These are phyloP conservation scores for Diplodia mutila DNA, from an alignment of 2,329 filamentous ascomycete species.

Conservation along the genomic window DNA sequence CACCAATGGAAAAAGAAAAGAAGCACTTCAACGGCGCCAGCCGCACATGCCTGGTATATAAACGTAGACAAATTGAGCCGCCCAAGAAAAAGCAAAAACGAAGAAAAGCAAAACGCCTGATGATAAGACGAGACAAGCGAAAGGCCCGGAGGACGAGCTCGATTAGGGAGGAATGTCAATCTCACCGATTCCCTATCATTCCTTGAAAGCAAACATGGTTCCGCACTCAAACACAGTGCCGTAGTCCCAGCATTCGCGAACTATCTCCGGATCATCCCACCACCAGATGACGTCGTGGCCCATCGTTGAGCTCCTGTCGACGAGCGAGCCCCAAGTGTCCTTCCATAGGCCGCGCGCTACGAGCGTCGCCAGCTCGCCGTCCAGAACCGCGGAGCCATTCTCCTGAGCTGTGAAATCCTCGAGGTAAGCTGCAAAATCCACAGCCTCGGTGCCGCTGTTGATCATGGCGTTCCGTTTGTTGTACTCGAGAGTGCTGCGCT, in stretches of 20 bases:
- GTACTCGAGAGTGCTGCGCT: slow-evolving; percentile 4
- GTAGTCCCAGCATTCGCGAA: slow-evolving; percentile 41
- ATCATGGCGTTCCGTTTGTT: slow-evolving; percentile 4
- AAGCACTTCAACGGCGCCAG: background rate
- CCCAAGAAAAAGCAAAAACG: background rate
- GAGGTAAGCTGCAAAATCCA: background rate
- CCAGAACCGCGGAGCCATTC: slow-evolving; percentile 29
- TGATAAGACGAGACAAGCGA: background rate
- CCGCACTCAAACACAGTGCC: slow-evolving; percentile 44
- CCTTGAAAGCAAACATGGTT: slow-evolving; percentile 42
- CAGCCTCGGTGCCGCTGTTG: background rate
- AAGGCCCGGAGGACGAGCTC: background rate
- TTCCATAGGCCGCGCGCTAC: slow-evolving; percentile 44
- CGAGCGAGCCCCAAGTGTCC: slow-evolving; percentile 43
- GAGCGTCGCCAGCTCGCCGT: slow-evolving; percentile 39
- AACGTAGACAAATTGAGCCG: background rate
- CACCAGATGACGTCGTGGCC: slow-evolving; percentile 35
- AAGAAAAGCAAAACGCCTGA: background rate
- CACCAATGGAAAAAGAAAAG: background rate
- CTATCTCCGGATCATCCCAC: slow-evolving; percentile 45
- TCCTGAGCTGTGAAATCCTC: background rate
- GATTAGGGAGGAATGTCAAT: background rate
- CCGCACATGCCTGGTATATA: slow-evolving; percentile 8
- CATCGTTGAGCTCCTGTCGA: slow-evolving; percentile 32
- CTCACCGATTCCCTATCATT: slow-evolving; percentile 8